A percentile compares a stretch with the other conserved stretches of the same genome.
These are phyloP conservation scores for Hanseniaspora lindneri DNA, from an alignment of 805 yeast species.

Conservation along the genomic window DNA sequence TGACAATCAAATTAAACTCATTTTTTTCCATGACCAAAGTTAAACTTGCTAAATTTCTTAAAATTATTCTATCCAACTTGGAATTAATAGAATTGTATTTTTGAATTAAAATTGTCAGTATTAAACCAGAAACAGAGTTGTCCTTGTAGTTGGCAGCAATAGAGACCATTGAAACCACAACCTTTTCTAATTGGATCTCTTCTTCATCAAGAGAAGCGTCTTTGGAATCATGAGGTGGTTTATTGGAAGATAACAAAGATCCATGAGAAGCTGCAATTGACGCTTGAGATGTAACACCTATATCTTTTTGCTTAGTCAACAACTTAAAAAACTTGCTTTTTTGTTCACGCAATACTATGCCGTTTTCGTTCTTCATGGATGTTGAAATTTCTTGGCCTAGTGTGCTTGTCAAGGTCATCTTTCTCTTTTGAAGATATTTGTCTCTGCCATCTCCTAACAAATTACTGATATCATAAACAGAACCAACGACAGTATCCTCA, in stretches of 20 bases:
- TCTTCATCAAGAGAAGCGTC: background rate
- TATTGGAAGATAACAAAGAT: background rate
- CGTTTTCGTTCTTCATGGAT: too few species aligned
- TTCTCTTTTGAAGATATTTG: conserved; percentile 12
- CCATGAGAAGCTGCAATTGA: background rate
- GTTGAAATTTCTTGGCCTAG: too few species aligned
- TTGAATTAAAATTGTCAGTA: conserved; percentile 72
- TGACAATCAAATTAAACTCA: conserved; percentile 54
- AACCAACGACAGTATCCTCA: conserved; percentile 72
- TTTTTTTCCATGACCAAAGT: conserved; percentile 50
- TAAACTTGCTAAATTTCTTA: conserved; percentile 52
- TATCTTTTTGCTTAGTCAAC: background rate
- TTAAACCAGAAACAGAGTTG: conserved; percentile 59
- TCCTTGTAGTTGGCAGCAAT: conserved; percentile 58
- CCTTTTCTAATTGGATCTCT: conserved; percentile 42
- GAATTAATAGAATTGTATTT: conserved; percentile 44
- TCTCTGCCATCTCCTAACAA: conserved; percentile 41
- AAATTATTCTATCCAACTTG: conserved; percentile 42
- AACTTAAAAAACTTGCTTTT: conserved; percentile 10
- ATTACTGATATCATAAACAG: conserved; percentile 74
- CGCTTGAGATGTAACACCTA: background rate
- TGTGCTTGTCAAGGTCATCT: conserved; percentile 4
- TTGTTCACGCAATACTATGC: too few species aligned
- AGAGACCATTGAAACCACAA: conserved; percentile 54
- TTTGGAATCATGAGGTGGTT: background rate